These are phyloP conservation scores for Epichloe elymi DNA, from an alignment of 2,329 filamentous ascomycete genomes.

Conservation along the genomic window DNA sequence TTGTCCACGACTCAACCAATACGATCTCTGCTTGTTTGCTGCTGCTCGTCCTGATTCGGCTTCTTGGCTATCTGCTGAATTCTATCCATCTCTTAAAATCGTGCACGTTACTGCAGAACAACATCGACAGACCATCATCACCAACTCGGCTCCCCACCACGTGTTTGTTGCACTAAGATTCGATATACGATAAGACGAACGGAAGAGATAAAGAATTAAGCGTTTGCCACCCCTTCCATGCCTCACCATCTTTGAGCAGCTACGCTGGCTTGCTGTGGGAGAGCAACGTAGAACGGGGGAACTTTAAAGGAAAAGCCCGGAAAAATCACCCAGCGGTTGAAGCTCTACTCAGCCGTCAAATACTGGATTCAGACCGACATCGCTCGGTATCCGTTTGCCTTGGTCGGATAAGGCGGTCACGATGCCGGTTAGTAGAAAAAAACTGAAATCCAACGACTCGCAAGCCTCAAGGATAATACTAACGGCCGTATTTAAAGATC, in stretches of 20 bases:
- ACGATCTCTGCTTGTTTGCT: not conserved
- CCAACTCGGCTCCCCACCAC: not conserved
- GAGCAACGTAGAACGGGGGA: not conserved
- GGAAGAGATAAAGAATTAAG: not conserved
- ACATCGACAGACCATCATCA: not conserved
- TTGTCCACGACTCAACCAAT: not conserved
- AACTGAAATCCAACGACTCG: not conserved
- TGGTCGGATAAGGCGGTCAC: conserved; percentile 5
- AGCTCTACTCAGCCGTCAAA: not conserved
- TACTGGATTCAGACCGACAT: not conserved
- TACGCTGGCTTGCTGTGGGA: conserved; percentile 2
- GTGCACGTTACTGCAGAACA: not conserved
- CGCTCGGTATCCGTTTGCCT: not conserved
- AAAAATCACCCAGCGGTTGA: not conserved
- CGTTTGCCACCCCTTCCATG: not conserved
- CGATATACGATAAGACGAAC: not conserved
- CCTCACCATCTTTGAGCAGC: not conserved
- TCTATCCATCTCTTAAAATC: not conserved
- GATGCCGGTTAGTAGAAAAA: conserved; percentile 18
- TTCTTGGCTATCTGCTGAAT: not conserved
- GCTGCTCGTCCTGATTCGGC: not conserved
- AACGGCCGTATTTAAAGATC: conserved; percentile 13
- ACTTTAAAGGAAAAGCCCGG: not conserved
- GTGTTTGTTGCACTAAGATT: not conserved
- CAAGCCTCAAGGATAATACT: not conserved